Conservation (phyloP, 2,329 filamentous ascomycete species). For the Claviceps arundinis region DNA sequence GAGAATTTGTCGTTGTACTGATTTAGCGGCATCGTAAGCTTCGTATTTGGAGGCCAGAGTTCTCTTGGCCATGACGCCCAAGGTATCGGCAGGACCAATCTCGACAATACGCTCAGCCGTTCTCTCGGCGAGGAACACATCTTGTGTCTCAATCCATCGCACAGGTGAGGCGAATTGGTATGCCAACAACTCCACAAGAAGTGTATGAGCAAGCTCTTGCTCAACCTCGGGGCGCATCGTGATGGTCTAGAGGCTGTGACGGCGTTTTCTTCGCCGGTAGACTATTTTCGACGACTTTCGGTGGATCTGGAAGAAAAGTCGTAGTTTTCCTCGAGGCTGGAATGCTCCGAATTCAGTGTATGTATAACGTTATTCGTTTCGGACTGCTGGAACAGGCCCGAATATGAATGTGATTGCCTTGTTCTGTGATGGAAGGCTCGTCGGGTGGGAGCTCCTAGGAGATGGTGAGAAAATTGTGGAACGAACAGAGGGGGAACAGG, state of each 20-base stretch:
- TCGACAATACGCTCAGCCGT: constrained; percentile 95
- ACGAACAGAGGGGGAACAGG: constrained; percentile 7
- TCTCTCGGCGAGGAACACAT: constrained; percentile 97
- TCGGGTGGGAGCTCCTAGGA: constrained; percentile 9
- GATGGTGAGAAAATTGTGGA: constrained; percentile 7
- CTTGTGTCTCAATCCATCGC: constrained; percentile 99
- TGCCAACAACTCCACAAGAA: constrained; percentile 95
- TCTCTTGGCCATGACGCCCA: constrained; percentile 94
- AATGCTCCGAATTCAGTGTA: background rate
- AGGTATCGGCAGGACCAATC: constrained; percentile 89
- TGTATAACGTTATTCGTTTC: background rate
- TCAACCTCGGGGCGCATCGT: constrained; percentile 96
- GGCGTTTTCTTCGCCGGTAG: background rate
- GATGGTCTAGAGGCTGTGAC: constrained; percentile 13
- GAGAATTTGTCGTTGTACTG: constrained; percentile 89
- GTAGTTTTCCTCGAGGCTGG: background rate
- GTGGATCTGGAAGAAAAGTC: background rate
- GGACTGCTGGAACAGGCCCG: background rate
- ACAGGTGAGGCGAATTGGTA: constrained; percentile 99
- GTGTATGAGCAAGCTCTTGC: constrained; percentile 96
- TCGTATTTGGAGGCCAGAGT: constrained; percentile 96
- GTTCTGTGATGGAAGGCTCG: constrained; percentile 2
- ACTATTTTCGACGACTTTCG: background rate
- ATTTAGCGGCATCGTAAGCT: constrained; percentile 93
- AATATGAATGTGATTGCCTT: background rate